Conservation (phyloP, 2,329 filamentous ascomycete species). For the Aspergillus pseudonomiae region DNA sequence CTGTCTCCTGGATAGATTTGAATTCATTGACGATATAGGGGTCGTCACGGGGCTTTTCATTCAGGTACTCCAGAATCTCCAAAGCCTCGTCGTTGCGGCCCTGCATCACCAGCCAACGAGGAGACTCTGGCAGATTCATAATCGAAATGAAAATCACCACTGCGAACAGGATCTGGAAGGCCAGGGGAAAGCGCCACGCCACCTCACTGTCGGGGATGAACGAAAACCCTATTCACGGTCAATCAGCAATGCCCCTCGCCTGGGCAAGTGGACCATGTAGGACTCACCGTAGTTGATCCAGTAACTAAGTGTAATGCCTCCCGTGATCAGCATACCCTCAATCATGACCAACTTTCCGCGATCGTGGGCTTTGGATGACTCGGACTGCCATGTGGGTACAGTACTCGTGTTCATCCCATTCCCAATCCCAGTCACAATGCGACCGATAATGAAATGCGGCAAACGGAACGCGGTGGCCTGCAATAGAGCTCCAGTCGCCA, state of each 20-base stretch:
- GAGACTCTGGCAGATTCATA: conserved; percentile 58
- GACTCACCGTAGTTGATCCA: conserved; percentile 56
- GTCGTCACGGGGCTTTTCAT: conserved; percentile 46
- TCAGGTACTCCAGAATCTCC: conserved; percentile 50
- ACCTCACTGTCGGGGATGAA: conserved; percentile 52
- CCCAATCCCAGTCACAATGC: conserved; percentile 56
- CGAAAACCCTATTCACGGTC: conserved; percentile 37
- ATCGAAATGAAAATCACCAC: conserved; percentile 54
- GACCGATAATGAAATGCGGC: conserved; percentile 55
- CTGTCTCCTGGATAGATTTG: conserved; percentile 56
- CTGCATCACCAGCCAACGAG: conserved; percentile 61
- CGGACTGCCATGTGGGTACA: conserved; percentile 56
- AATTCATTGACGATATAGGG: conserved; percentile 53
- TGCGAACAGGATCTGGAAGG: conserved; percentile 61
- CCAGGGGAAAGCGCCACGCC: conserved; percentile 59
- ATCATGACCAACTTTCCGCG: conserved; percentile 58
- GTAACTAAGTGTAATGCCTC: conserved; percentile 54
- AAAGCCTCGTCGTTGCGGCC: conserved; percentile 57
- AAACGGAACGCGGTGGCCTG: conserved; percentile 52
- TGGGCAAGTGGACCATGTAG: conserved; percentile 43
- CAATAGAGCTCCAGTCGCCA: conserved; percentile 54
- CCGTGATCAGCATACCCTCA: conserved; percentile 55
- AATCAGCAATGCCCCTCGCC: neutral
- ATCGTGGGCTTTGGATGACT: conserved; percentile 55
- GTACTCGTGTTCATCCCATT: conserved; percentile 57